Percentiles rank a stretch among this genome's conserved stretches.
Evolutionary conservation across 176 grass and related monocot genomes (phyloP).

Genomic region (Musa acuminata): DNA sequence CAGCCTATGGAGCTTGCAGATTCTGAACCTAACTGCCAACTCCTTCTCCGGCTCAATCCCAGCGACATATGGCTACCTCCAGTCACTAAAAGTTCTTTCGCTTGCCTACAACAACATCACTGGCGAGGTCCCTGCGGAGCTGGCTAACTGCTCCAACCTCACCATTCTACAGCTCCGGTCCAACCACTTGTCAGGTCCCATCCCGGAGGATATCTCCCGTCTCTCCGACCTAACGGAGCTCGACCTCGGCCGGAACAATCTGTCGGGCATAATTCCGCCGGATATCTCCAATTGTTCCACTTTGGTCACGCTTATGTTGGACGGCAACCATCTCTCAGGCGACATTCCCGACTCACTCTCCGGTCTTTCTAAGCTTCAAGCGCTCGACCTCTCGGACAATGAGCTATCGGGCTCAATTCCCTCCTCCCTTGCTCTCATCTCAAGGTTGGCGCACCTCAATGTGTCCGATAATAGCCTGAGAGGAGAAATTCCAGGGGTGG

Average conservation of each 20-base stretch:
- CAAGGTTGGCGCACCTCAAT: constrained; percentile 52
- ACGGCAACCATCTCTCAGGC: constrained; percentile 55
- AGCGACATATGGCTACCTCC: constrained; percentile 72
- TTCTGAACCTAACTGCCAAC: constrained; percentile 74
- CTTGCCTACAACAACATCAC: constrained; percentile 57
- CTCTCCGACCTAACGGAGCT: constrained; percentile 53
- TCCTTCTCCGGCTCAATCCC: constrained; percentile 73
- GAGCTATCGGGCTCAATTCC: constrained; percentile 66
- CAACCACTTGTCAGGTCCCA: constrained; percentile 54
- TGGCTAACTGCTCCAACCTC: constrained; percentile 92
- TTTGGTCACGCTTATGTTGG: constrained; percentile 43
- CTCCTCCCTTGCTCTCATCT: constrained; percentile 59
- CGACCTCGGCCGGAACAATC: constrained; percentile 60
- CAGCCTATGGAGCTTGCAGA: constrained; percentile 81
- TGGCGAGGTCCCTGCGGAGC: constrained; percentile 64
- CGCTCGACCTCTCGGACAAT: constrained; percentile 67
- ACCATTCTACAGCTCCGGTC: constrained; percentile 60
- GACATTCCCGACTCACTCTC: constrained; percentile 63
- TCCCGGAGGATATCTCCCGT: constrained; percentile 60
- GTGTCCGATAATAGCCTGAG: constrained; percentile 77
- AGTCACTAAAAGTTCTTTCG: constrained; percentile 71
- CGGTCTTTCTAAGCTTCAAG: constrained; percentile 71
- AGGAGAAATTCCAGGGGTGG: constrained; percentile 63
- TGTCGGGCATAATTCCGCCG: constrained; percentile 57
- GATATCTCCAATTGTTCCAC: constrained; percentile 72